Evolutionary conservation across 345 rosid species (phyloP), one percentile per base, ranked within the genome.

Genomic region (Eucalyptus microcorys): DNA sequence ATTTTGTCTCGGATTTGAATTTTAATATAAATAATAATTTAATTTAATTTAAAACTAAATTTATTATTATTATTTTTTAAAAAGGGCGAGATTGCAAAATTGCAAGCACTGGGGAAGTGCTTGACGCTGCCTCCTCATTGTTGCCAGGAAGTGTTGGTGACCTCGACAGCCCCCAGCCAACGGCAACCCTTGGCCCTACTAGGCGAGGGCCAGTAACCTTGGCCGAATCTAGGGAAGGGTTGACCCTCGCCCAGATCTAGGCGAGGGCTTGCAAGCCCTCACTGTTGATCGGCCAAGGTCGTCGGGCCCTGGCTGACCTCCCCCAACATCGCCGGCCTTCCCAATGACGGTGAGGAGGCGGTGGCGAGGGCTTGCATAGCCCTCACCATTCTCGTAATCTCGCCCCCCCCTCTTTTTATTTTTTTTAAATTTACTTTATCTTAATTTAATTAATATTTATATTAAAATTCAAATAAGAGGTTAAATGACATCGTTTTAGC

Each of bases 61-160:
- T 49, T 13, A 49, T n/a, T n/a, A n/a, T n/a, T n/a, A n/a, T n/a
- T 2, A 0, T 5, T 2, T 49, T 49, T 5, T 49, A 49, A 15
- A 5, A 15, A 49, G 19, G 52, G 52, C 3, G 7, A 49, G 52
- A 49, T 0, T 49, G 52, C 52, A 49, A 49, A 49, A 15, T 0
- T 15, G 3, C 52, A 5, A 49, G 52, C 0, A 1, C 0, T 15
- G 19, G 1, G 52, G 52, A 49, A 49, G 52, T 19, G 0, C 0
- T 49, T 49, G 19, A 49, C 0, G 0, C 1, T 0, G 0, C 52
- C 19, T 49, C 52, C 1, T 49, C 0, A 49, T 0, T 49, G 0
- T 49, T 49, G 7, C 52, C 1, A 6, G 17, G 52, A 49, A 49
- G 52, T 17, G 52, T 1, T 49, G 1, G 52, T 49, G 52, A 49